phyloP scores from a whole-genome alignment of 2,329 filamentous ascomycete species.

The Pyrenochaeta sp. region DNA sequence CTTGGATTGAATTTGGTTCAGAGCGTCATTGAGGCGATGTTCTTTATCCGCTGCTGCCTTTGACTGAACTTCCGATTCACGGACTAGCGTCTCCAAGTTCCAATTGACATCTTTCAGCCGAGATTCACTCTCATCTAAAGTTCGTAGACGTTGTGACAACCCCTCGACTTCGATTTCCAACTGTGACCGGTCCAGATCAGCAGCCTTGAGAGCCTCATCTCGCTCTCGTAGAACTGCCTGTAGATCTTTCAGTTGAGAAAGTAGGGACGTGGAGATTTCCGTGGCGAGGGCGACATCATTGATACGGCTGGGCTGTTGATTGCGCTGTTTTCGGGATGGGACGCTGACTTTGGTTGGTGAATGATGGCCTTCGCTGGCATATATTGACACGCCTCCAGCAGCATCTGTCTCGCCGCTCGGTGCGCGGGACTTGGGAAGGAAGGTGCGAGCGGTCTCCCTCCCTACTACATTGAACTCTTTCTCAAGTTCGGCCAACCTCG shows the following conservation, averaged over 20 bases:
- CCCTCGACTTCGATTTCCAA: slow-evolving; percentile 84
- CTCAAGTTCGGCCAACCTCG: slow-evolving; percentile 85
- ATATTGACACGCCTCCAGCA: slow-evolving; percentile 54
- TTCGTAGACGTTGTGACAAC: slow-evolving; percentile 79
- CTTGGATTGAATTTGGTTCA: slow-evolving; percentile 74
- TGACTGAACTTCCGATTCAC: slow-evolving; percentile 77
- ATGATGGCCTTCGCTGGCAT: slow-evolving; percentile 81
- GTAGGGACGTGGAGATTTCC: slow-evolving; percentile 92
- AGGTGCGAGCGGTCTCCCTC: slow-evolving; percentile 85
- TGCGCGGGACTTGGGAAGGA: slow-evolving; percentile 81
- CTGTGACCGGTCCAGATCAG: slow-evolving; percentile 76
- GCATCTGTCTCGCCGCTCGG: slow-evolving; percentile 61
- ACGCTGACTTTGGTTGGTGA: slow-evolving; percentile 91
- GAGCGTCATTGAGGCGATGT: slow-evolving; percentile 76
- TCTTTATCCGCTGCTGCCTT: slow-evolving; percentile 83
- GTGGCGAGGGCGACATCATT: slow-evolving; percentile 99
- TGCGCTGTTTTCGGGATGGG: slow-evolving; percentile 86
- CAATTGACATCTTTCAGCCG: slow-evolving; percentile 99
- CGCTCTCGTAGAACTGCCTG: slow-evolving; percentile 85
- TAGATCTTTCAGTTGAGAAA: slow-evolving; percentile 91
- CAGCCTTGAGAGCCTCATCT: slow-evolving; percentile 81
- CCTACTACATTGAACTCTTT: slow-evolving; percentile 95
- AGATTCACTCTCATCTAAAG: slow-evolving; percentile 90
- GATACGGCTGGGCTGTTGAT: slow-evolving; percentile 85
- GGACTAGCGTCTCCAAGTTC: slow-evolving; percentile 91